Conservation (phyloP, 2,329 filamentous ascomycete genomes). For the Canariomyces notabilis region DNA sequence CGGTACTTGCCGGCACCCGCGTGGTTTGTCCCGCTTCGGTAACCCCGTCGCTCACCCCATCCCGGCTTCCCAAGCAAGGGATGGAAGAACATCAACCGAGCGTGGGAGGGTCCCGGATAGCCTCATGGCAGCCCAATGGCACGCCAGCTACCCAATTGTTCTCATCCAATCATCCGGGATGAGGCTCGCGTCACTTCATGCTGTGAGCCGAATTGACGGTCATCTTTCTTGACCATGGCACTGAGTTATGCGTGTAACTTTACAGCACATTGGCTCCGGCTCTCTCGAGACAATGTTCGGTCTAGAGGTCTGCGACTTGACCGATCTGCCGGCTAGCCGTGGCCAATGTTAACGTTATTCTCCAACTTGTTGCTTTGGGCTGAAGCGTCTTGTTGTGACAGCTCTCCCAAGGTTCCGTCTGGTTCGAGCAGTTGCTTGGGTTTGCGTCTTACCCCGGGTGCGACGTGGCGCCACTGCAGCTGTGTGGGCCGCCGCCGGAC, state of each 20-base stretch:
- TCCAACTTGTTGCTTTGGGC: too few species aligned
- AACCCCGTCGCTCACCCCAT: constrained; percentile 9
- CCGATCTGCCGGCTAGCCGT: neutral
- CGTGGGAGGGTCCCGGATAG: constrained; percentile 7
- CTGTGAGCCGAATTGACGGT: too few species aligned
- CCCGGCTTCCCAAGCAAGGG: constrained; percentile 13
- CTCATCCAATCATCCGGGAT: constrained; percentile 12
- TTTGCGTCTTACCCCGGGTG: constrained; percentile 20
- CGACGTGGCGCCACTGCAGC: constrained; percentile 38
- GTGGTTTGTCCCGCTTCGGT: neutral
- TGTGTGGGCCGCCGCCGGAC: constrained; percentile 30
- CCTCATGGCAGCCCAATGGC: constrained; percentile 22
- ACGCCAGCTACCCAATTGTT: constrained; percentile 13
- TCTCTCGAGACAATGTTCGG: neutral
- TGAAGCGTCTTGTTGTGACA: constrained; percentile 25
- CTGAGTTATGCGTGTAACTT: too few species aligned
- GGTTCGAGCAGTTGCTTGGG: constrained; percentile 14
- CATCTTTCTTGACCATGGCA: too few species aligned
- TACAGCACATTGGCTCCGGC: neutral
- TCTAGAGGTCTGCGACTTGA: constrained; percentile 10
- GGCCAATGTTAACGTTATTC: constrained; percentile 3
- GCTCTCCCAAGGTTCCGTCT: too few species aligned
- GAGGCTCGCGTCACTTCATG: constrained; percentile 13
- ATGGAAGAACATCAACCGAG: constrained; percentile 9
- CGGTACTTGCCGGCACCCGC: constrained; percentile 3